phyloP scores from a whole-genome alignment of 306 rosid genomes.

The Cyclanthera cordifolia region DNA sequence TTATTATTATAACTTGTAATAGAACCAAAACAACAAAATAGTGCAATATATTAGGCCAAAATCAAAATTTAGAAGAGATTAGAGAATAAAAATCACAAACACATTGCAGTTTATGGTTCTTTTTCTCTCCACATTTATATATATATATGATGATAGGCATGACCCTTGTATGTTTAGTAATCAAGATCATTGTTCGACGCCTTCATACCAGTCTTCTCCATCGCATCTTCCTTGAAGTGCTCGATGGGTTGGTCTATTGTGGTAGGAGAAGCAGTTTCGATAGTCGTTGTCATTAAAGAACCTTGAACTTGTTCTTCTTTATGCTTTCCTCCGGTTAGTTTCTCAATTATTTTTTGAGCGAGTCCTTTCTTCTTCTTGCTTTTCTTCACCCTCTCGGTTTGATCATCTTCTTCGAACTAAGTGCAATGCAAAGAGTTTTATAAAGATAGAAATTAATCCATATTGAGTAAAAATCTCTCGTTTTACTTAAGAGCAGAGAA shows the following conservation, averaged over 20 bases:
- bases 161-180: background rate
- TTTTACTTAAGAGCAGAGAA: too few relatives aligned
- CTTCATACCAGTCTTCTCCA: background rate
- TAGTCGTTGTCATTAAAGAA: background rate
- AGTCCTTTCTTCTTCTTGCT: conserved; percentile 45
- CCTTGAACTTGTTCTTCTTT: conserved; percentile 16
- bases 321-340: conserved; percentile 23
- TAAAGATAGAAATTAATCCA: too few relatives aligned
- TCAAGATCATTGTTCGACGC: background rate
- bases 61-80: too few relatives aligned
- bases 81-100: background rate
- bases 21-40: too few relatives aligned
- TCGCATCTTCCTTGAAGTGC: background rate
- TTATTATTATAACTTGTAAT: too few relatives aligned
- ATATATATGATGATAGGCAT: background rate
- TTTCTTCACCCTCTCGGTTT: conserved; percentile 36
- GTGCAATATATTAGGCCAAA: too few relatives aligned
- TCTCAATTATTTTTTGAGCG: conserved; percentile 54
- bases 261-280: background rate
- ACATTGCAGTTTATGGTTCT: background rate
- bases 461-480: too few relatives aligned
- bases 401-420: conserved; percentile 57
- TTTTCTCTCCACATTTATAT: too few relatives aligned
- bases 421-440: background rate
- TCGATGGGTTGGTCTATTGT: background rate